Base-by-base conservation (phyloP, 116 monocot genomes). In the Cymodocea nodosa region DNA sequence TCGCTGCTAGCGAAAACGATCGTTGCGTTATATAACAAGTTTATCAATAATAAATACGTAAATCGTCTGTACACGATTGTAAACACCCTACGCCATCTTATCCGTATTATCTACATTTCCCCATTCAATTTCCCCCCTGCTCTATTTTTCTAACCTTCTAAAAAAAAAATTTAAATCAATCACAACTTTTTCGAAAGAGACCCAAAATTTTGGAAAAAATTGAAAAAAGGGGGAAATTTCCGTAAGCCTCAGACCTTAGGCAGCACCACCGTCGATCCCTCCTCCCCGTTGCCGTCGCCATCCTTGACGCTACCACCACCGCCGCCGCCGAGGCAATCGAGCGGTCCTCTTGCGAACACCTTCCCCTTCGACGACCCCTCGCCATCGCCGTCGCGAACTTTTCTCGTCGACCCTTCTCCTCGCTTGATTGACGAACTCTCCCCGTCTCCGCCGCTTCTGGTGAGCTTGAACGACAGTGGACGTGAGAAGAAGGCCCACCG, bases 401-500 rank as follows among this genome's bases (percentile, higher is more conserved):
- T 16, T 39, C 64, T 35, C n/a, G 48, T 11, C 35, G 35, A 51
- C 60, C 51, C 62, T 35, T 72, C 62, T 10, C 59, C 51, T 35
- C 52, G 30, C 62, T 34, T 51, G 19, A 20, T 52, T 13, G 69
- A 69, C 59, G 57, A 69, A 15, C 62, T 52, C 16, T 60, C 52
- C 0, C 73, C 58, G 52, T 36, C 65, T 36, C 52, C 55, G 17
- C 56, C 51, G 37, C 62, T 62, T 34, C 55, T 63, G 12, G 54
- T 16, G 15, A 54, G 15, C 48, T 34, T 55, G 49, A 70, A 48
- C 30, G 73, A 73, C 35, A 73, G 50, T 20, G 56, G 54, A 16
- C 73, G 52, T 22, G 69, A 35, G 35, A 76, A 40, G 55, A 64
- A 76, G 2, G 76, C 63, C 75, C 68, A 75, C 35, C 69, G 34